Percentiles rank a stretch among this genome's conserved stretches.
Evolutionary conservation across 2,329 filamentous ascomycete genomes (phyloP).

Genomic region (Fusarium veterinarium): DNA sequence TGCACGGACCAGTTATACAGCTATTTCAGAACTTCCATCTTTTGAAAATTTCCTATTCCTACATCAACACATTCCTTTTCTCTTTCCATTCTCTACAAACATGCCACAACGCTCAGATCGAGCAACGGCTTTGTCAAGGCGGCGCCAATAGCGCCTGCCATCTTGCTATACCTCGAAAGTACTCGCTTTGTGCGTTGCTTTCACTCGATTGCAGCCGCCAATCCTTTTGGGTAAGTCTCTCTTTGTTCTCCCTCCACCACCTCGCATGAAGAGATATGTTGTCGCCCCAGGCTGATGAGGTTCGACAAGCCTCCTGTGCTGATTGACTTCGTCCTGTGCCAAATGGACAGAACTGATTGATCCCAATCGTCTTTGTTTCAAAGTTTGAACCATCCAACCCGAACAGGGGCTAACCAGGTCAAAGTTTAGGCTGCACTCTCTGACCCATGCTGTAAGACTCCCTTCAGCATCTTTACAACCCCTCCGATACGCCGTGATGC

Average conservation of each 20-base stretch:
- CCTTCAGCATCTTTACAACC: not conserved
- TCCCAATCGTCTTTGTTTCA: constrained; percentile 20
- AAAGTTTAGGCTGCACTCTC: constrained; percentile 25
- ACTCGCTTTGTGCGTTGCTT: constrained; percentile 6
- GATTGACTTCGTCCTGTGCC: constrained; percentile 66
- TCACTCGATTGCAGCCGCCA: constrained; percentile 1
- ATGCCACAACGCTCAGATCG: constrained; percentile 6
- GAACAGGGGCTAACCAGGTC: constrained; percentile 36
- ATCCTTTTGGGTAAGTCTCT: constrained; percentile 34
- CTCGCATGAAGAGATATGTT: constrained; percentile 59
- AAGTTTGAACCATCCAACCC: not conserved
- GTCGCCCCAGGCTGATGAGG: constrained; percentile 64
- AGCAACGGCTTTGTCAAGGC: not conserved
- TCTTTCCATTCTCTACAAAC: not conserved
- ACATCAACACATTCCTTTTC: constrained; percentile 37
- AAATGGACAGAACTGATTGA: constrained; percentile 65
- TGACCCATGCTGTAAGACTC: constrained; percentile 22
- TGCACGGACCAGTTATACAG: constrained; percentile 38
- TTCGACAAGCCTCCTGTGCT: constrained; percentile 60
- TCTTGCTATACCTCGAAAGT: constrained; percentile 15
- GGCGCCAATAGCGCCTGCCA: not conserved
- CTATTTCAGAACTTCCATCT: constrained; percentile 44
- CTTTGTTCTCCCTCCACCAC: not conserved
- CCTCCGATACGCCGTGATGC: constrained; percentile 51
- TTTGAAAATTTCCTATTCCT: constrained; percentile 35